Percentiles rank a stretch among this genome's conserved stretches.
Conservation (phyloP, 163 green algal genomes). For the Prototheca cutis region DNA sequence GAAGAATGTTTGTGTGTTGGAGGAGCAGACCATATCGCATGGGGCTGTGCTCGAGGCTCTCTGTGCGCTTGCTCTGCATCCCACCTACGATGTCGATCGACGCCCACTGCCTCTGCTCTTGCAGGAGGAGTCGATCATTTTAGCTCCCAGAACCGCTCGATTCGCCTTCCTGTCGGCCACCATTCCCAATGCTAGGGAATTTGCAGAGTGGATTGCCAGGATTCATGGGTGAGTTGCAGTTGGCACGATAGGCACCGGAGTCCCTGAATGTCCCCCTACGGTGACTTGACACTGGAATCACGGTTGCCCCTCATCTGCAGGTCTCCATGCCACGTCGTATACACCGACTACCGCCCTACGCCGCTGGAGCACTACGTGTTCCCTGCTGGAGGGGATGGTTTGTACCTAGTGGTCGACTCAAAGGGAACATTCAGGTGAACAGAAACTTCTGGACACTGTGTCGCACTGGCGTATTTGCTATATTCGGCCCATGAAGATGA, state of each 20-base stretch:
- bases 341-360: conserved; percentile 90
- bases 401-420: conserved; percentile 77
- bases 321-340: conserved; percentile 87
- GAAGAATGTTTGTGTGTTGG: not conserved
- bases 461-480: too few species aligned
- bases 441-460: too few species aligned
- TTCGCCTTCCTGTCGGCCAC: conserved; percentile 95
- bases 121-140: conserved; percentile 88
- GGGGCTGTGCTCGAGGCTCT: too few species aligned
- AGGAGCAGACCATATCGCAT: too few species aligned
- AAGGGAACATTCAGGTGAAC: conserved; percentile 62
- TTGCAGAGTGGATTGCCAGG: conserved; percentile 82
- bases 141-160: conserved; percentile 51
- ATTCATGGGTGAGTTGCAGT: conserved; percentile 27
- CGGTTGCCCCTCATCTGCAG: conserved; percentile 41
- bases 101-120: not conserved
- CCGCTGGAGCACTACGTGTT: conserved; percentile 91
- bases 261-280: too few species aligned
- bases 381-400: conserved; percentile 53
- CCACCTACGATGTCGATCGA: not conserved
- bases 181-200: conserved; percentile 90
- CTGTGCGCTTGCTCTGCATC: too few species aligned
- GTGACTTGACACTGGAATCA: too few species aligned
- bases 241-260: too few species aligned
- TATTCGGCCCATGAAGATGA: too few species aligned